Evolutionary conservation across 768 basidiomycete genomes (phyloP).

Genomic region (Boletellus ananas): DNA sequence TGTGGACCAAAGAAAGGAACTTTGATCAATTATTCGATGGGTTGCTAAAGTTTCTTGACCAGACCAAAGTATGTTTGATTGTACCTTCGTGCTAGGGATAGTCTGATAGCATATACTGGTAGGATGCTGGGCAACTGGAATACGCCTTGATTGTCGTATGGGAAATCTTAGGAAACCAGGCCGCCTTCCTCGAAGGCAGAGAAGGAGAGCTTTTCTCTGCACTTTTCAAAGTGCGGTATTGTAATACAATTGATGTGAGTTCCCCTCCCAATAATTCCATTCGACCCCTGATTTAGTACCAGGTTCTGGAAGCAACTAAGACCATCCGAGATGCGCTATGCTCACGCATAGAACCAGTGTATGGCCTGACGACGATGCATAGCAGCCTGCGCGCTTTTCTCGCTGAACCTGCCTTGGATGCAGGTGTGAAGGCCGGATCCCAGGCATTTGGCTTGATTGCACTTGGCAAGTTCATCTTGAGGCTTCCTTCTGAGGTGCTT

Average conservation of each 20-base stretch:
- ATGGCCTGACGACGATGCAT: slow-evolving; percentile 80
- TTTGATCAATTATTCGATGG: slow-evolving; percentile 70
- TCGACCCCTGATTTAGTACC: background rate
- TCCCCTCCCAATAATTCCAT: background rate
- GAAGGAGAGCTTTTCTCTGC: slow-evolving; percentile 74
- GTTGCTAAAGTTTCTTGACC: slow-evolving; percentile 59
- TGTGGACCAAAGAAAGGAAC: slow-evolving; percentile 71
- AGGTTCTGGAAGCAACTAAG: slow-evolving; percentile 84
- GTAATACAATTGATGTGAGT: slow-evolving; percentile 66
- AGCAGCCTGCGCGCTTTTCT: slow-evolving; percentile 66
- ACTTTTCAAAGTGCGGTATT: slow-evolving; percentile 69
- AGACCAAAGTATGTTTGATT: slow-evolving; percentile 49
- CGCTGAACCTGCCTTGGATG: slow-evolving; percentile 46
- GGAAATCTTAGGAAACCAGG: slow-evolving; percentile 79
- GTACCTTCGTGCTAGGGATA: background rate
- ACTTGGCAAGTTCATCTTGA: slow-evolving; percentile 76
- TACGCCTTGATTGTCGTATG: slow-evolving; percentile 79
- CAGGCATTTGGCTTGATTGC: slow-evolving; percentile 84
- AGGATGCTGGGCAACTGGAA: slow-evolving; percentile 66
- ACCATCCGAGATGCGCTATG: slow-evolving; percentile 75
- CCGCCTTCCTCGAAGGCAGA: slow-evolving; percentile 67
- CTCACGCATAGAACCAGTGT: slow-evolving; percentile 73
- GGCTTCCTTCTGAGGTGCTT: slow-evolving; percentile 76
- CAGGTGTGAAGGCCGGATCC: slow-evolving; percentile 57
- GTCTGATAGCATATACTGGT: slow-evolving; percentile 4